Evolutionary conservation across 352 stramenopile species (phyloP).

Genomic region (Elongisporangium prolatum): DNA sequence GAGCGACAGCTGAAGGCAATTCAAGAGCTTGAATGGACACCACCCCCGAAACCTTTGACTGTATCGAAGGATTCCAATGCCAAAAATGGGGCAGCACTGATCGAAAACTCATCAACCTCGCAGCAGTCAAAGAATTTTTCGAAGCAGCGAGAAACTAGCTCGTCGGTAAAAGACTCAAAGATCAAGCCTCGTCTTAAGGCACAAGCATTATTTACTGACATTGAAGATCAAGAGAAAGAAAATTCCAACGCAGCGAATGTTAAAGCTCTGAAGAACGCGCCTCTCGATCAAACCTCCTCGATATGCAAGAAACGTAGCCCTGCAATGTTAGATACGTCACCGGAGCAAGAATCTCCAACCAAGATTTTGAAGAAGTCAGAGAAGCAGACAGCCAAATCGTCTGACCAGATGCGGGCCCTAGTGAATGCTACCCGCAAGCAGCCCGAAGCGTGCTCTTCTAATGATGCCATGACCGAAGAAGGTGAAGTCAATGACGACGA

Average conservation of each 20-base stretch:
- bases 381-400: conserved; percentile 2
- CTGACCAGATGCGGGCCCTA: conserved; percentile 6
- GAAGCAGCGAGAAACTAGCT: neutral
- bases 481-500: conserved; percentile 21
- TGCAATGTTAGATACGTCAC: conserved; percentile 10
- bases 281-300: neutral
- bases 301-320: conserved; percentile 11
- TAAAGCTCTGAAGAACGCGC: neutral
- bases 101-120: neutral
- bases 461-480: conserved; percentile 12
- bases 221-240: conserved; percentile 6
- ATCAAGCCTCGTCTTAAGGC: conserved; percentile 20
- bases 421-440: conserved; percentile 2
- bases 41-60: conserved; percentile 11
- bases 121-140: neutral
- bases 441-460: neutral
- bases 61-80: conserved; percentile 1
- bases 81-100: neutral
- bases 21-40: conserved; percentile 59
- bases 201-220: conserved; percentile 26
- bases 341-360: conserved; percentile 4
- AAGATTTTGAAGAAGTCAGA: neutral
- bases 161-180: conserved; percentile 16
- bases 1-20: conserved; percentile 33
- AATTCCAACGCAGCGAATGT: neutral